A percentile compares a stretch with the other conserved stretches of the same genome.
Conservation (phyloP, 1,139 yeast species). For the Taphrina wiesneri region DNA sequence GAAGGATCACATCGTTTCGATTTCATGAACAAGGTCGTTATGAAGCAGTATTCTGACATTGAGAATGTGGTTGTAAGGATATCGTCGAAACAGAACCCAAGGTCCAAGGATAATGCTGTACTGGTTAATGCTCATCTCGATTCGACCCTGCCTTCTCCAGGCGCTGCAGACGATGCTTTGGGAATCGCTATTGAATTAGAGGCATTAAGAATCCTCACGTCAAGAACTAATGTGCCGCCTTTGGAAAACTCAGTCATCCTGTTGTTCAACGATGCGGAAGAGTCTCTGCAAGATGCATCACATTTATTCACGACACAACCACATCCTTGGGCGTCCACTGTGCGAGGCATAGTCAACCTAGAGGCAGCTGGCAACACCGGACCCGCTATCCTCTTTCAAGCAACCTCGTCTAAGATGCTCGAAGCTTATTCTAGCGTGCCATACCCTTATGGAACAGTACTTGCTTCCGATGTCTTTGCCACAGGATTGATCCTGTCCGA, state of each 20-base stretch:
- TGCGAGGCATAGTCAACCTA: slow-evolving; percentile 34
- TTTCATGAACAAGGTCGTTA: slow-evolving; percentile 34
- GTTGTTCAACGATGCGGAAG: slow-evolving; percentile 36
- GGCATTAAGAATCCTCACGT: slow-evolving; percentile 25
- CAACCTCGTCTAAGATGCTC: slow-evolving; percentile 34
- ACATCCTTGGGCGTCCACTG: slow-evolving; percentile 26
- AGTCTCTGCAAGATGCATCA: slow-evolving; percentile 35
- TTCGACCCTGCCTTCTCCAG: slow-evolving; percentile 36
- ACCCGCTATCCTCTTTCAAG: slow-evolving; percentile 34
- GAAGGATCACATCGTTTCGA: slow-evolving; percentile 36
- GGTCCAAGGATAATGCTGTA: slow-evolving; percentile 30
- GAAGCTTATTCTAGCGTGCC: slow-evolving; percentile 35
- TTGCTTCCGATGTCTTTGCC: slow-evolving; percentile 36
- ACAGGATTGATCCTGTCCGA: slow-evolving; percentile 35
- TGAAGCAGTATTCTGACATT: slow-evolving; percentile 33
- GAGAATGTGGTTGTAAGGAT: slow-evolving; percentile 34
- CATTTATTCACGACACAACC: slow-evolving; percentile 33
- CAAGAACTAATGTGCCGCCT: slow-evolving; percentile 6
- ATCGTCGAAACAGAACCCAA: slow-evolving; percentile 22
- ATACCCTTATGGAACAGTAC: slow-evolving; percentile 34
- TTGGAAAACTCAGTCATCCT: slow-evolving; percentile 29
- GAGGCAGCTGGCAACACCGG: slow-evolving; percentile 36
- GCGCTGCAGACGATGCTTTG: slow-evolving; percentile 36
- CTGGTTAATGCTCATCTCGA: slow-evolving; percentile 36
- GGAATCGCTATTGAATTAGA: slow-evolving; percentile 35